Base-by-base conservation (phyloP, 305 asterid genomes). In the Plantago rigida region DNA sequence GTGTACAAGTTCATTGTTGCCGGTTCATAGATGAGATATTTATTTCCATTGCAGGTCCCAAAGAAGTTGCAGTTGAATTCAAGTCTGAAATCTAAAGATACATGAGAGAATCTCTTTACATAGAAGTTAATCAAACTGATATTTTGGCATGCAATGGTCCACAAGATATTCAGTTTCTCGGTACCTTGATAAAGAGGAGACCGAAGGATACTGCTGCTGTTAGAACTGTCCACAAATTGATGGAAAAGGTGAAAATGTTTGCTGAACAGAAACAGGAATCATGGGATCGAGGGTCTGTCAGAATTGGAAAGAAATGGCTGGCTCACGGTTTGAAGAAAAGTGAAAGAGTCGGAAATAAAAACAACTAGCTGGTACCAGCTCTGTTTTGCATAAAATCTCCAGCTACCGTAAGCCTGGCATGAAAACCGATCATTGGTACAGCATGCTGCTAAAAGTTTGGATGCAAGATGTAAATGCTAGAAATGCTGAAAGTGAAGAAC, bases 391-490 rank as follows among this genome's bases (percentile, higher is more conserved):
- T 65, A 82, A 67, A 69, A 71, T 91, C 58, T 80, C 95, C 28
- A 15, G 72, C 52, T 76, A 73, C 64, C 88, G 96, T 47, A 91
- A 84, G 73, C 59, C 87, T 51, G 95, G 96, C 60, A 88, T 88
- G 94, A 74, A 77, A 79, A 91, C 96, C 4, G 98, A 91, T 64
- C 96, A 88, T 73, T 88, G 96, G 96, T 88, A 81, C 77, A 88
- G 83, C 78, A 58, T 68, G 67, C 64, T 91, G 29, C 79, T 91
- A 48, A 86, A 86, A 72, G 69, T 86, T 59, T 91, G 96, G 98
- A 72, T 86, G 81, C 94, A 86, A 75, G 78, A 75, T 28, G 62
- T 78, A 47, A 78, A 80, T 50, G 76, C 77, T 29, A 80, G 66
- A 66, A 57, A 61, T 13, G 77, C 64, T 51, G 76, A 29, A 19